Evolutionary conservation across 257 asterid species (phyloP), one percentile per base, ranked within the genome.

Genomic region (Salvia miltiorrhiza): DNA sequence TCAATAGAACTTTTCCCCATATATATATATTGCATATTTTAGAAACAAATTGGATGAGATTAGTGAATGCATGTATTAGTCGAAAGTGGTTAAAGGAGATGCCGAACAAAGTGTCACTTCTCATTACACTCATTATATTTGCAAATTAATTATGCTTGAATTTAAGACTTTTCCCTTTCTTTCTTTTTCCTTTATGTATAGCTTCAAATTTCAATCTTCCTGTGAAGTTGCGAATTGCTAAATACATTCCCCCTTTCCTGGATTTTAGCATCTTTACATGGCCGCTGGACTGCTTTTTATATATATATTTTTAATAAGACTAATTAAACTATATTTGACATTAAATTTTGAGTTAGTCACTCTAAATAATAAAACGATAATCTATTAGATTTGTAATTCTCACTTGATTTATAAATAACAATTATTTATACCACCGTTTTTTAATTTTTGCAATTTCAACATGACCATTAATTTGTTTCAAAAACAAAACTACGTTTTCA

Each of bases 171-270:
- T 67, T 50, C 20, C 20, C 39, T 67, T 67, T 39, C 5, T 21
- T 52, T 13, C 4, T 1, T 59, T 33, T 35, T 58, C 9, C 65
- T n/a, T n/a, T n/a, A n/a, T n/a, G n/a, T n/a, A n/a, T n/a, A n/a
- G n/a, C n/a, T n/a, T n/a, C n/a, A n/a, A n/a, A n/a, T n/a, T n/a
- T n/a, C n/a, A 30, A 57, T 35, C 16, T 9, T 59, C 13, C 43
- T 9, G 26, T 37, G 14, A 58, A 58, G 1, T n/a, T 14, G 49
- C 65, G 35, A 59, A 19, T n/a, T 14, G 49, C 65, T 59, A 59
- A 19, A 65, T 76, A 16, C 67, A 71, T 71, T 23, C 81, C 77
- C 69, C 60, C 48, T 59, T 9, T 0, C 48, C 5, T 7, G 12
- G 9, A 24, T 53, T 52, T 21, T 52, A 4, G 13, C 30, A 20